phyloP scores from a whole-genome alignment of 768 basidiomycete species.

The Auriscalpium microsporum region DNA sequence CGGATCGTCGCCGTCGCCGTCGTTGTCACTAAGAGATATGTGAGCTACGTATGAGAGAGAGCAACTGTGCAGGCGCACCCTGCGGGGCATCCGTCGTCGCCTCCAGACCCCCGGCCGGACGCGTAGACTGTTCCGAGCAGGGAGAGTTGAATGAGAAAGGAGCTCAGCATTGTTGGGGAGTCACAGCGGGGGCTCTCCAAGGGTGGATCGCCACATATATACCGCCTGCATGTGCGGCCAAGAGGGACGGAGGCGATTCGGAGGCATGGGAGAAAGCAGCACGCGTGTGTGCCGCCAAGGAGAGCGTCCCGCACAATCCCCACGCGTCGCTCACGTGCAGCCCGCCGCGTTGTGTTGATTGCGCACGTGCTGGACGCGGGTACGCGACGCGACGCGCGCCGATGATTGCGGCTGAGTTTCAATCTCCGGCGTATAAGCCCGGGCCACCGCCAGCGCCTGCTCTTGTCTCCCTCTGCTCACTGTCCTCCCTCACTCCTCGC shows the following conservation, averaged over 20 bases:
- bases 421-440: slow-evolving; percentile 17
- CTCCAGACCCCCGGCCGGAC: no score
- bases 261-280: background rate
- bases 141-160: no score
- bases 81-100: no score
- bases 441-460: slow-evolving; percentile 1
- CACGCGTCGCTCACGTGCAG: slow-evolving; percentile 8
- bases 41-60: background rate
- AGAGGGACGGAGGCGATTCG: background rate
- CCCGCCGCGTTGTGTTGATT: slow-evolving; percentile 19
- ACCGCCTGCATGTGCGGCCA: no score
- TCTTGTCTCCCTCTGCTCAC: slow-evolving; percentile 3
- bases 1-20: slow-evolving; percentile 5
- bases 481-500: slow-evolving; percentile 8
- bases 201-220: no score
- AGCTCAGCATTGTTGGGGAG: no score
- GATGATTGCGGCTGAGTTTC: slow-evolving; percentile 21
- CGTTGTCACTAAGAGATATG: background rate
- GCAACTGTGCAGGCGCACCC: no score
- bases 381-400: slow-evolving; percentile 7
- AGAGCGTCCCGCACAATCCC: background rate
- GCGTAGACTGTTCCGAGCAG: no score
- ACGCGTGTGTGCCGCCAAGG: background rate
- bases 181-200: no score
- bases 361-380: slow-evolving; percentile 3